phyloP scores from a whole-genome alignment of 352 stramenopile genomes.

The Phytophthora crassamura region DNA sequence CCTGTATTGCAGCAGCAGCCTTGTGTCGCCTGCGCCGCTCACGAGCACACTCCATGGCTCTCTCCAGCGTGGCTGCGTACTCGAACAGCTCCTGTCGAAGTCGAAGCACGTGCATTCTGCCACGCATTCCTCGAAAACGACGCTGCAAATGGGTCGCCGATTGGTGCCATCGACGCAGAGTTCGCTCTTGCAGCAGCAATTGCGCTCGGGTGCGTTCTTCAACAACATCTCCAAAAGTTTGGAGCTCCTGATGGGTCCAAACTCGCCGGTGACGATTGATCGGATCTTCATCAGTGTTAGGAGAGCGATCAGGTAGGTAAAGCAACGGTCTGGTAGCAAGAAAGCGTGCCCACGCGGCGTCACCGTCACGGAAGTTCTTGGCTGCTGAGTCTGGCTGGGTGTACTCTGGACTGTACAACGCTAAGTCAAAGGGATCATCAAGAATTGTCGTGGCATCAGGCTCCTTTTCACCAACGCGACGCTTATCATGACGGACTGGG shows the following conservation, averaged over 20 bases:
- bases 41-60: slow-evolving; percentile 27
- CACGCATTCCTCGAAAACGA: slow-evolving; percentile 43
- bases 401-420: slow-evolving; percentile 49
- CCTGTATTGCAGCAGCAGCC: slow-evolving; percentile 47
- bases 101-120: slow-evolving; percentile 38
- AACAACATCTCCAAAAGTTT: slow-evolving; percentile 46
- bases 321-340: slow-evolving; percentile 37
- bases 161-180: slow-evolving; percentile 47
- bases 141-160: slow-evolving; percentile 51
- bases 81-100: slow-evolving; percentile 38
- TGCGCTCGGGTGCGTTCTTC: slow-evolving; percentile 43
- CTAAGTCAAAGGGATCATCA: slow-evolving; percentile 41
- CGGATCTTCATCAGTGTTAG: slow-evolving; percentile 50
- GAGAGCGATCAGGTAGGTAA: slow-evolving; percentile 55
- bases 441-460: slow-evolving; percentile 4
- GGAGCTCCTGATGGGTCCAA: slow-evolving; percentile 56
- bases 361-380: slow-evolving; percentile 26
- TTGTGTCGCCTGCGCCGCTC: slow-evolving; percentile 27
- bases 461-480: neutral
- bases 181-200: slow-evolving; percentile 43
- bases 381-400: slow-evolving; percentile 23
- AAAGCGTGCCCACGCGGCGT: slow-evolving; percentile 46
- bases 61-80: slow-evolving; percentile 30
- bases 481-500: neutral
- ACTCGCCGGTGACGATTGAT: slow-evolving; percentile 44